Percentiles rank a stretch among this genome's conserved stretches.
Evolutionary conservation across 345 rosid species (phyloP).

Genomic region (Clausena lansium): DNA sequence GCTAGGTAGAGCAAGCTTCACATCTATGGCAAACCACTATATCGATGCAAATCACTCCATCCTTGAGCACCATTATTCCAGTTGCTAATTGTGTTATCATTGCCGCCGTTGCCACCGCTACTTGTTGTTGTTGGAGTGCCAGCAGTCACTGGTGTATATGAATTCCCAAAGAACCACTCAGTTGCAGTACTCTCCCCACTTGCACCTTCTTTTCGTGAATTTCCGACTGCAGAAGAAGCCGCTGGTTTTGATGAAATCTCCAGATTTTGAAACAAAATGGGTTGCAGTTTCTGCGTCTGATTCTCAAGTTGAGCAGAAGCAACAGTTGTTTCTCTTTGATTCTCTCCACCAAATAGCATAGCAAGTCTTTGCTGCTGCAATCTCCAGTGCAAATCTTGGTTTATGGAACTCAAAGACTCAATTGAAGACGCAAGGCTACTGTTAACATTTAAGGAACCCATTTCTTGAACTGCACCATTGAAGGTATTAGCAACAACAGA

Average conservation of each 20-base stretch:
- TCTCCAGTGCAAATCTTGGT: slow-evolving; percentile 94
- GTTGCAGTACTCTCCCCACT: slow-evolving; percentile 36
- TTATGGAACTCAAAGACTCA: slow-evolving; percentile 80
- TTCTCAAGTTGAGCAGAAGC: slow-evolving; percentile 30
- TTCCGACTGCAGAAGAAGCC: slow-evolving; percentile 12
- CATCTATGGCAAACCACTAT: slow-evolving; percentile 46
- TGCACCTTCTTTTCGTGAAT: slow-evolving; percentile 35
- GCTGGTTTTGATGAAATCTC: slow-evolving; percentile 40
- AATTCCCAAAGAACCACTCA: slow-evolving; percentile 72
- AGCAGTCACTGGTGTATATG: slow-evolving; percentile 36
- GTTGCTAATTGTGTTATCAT: slow-evolving; percentile 18
- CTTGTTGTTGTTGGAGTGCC: slow-evolving; percentile 35
- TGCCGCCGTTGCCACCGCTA: slow-evolving; percentile 22
- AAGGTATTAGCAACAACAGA: slow-evolving; percentile 24
- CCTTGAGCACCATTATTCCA: slow-evolving; percentile 43
- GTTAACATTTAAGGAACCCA: slow-evolving; percentile 51
- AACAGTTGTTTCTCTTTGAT: slow-evolving; percentile 28
- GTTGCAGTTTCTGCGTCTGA: slow-evolving; percentile 48
- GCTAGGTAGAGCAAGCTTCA: background rate
- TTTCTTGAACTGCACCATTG: slow-evolving; percentile 43
- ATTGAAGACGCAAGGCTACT: slow-evolving; percentile 76
- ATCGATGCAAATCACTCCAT: slow-evolving; percentile 50
- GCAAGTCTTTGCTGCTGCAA: slow-evolving; percentile 86
- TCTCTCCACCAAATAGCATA: slow-evolving; percentile 53
- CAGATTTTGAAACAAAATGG: slow-evolving; percentile 64